phyloP scores from a whole-genome alignment of 2,329 filamentous ascomycete species.

The Apiospora pterosperma region DNA sequence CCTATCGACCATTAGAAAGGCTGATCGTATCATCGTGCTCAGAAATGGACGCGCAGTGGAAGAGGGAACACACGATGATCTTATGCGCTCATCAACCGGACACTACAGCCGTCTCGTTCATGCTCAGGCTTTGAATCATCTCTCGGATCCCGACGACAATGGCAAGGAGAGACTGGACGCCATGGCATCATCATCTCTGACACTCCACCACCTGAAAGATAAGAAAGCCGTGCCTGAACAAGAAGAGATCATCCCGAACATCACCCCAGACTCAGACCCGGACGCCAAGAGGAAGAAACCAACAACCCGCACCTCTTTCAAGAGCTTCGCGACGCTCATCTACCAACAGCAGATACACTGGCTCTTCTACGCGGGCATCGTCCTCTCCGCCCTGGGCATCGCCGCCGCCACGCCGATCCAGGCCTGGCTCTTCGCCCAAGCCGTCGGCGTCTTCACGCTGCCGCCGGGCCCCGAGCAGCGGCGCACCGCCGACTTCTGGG shows the following conservation, averaged over 20 bases:
- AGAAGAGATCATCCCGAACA: background rate
- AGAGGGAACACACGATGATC: conserved; percentile 51
- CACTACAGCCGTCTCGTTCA: conserved; percentile 37
- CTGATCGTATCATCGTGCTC: conserved; percentile 57
- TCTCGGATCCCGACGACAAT: background rate
- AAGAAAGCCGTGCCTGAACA: background rate
- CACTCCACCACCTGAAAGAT: no score
- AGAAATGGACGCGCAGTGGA: conserved; percentile 50
- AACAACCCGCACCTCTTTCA: background rate
- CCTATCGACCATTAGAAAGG: conserved; percentile 27
- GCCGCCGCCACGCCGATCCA: conserved; percentile 44
- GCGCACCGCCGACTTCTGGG: conserved; percentile 52
- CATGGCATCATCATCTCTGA: accelerated
- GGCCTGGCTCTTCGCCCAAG: conserved; percentile 48
- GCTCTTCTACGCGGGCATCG: conserved; percentile 42
- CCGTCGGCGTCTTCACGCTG: conserved; percentile 43
- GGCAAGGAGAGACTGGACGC: no score
- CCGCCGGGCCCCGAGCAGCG: conserved; percentile 24
- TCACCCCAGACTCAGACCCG: conserved; percentile 20
- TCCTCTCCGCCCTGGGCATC: conserved; percentile 38
- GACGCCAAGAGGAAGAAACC: conserved; percentile 28
- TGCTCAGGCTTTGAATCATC: conserved; percentile 12
- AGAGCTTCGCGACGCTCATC: conserved; percentile 20
- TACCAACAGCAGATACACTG: conserved; percentile 36
- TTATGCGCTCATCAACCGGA: conserved; percentile 69